A percentile compares a stretch with the other conserved stretches of the same genome.
Conservation (phyloP, 1,284 basidiomycete genomes). For the Cutaneotrichosporon sp. region DNA sequence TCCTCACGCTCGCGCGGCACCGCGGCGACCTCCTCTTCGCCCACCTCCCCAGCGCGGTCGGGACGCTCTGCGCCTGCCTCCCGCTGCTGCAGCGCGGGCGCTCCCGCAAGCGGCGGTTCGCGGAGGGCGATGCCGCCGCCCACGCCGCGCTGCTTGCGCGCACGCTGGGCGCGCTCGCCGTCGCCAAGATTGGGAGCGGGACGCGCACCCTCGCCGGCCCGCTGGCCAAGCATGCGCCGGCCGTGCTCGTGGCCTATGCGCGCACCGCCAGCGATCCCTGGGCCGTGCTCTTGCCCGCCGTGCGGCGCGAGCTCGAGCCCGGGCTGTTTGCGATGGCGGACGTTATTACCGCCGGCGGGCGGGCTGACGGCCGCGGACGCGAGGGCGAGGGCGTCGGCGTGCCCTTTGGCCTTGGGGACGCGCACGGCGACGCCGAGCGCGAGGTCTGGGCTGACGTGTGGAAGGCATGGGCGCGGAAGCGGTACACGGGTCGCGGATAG, state of each 20-base stretch:
- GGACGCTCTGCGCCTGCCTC: slow-evolving; percentile 64
- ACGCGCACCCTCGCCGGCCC: slow-evolving; percentile 68
- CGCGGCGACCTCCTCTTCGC: slow-evolving; percentile 70
- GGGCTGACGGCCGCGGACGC: slow-evolving; percentile 38
- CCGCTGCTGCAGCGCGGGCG: slow-evolving; percentile 62
- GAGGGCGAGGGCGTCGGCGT: slow-evolving; percentile 72
- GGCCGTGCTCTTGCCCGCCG: slow-evolving; percentile 62
- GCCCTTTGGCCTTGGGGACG: slow-evolving; percentile 69
- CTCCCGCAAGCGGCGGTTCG: slow-evolving; percentile 70
- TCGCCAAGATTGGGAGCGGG: slow-evolving; percentile 47
- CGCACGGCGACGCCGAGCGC: slow-evolving; percentile 71
- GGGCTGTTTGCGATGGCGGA: slow-evolving; percentile 79
- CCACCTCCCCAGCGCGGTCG: slow-evolving; percentile 69
- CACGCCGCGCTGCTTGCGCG: slow-evolving; percentile 19
- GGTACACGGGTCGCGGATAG: slow-evolving; percentile 80
- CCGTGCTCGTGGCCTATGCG: slow-evolving; percentile 75
- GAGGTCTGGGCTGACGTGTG: slow-evolving; percentile 76
- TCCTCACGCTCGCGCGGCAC: slow-evolving; percentile 67
- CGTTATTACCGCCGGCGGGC: slow-evolving; percentile 59
- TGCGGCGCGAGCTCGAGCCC: slow-evolving; percentile 69
- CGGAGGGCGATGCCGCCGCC: background rate
- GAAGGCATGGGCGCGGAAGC: slow-evolving; percentile 80
- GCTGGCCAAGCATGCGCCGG: slow-evolving; percentile 80
- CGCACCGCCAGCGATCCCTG: slow-evolving; percentile 71
- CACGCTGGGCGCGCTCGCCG: slow-evolving; percentile 17